phyloP scores from a whole-genome alignment of 805 yeast species.

The Yarrowia osloensis region DNA sequence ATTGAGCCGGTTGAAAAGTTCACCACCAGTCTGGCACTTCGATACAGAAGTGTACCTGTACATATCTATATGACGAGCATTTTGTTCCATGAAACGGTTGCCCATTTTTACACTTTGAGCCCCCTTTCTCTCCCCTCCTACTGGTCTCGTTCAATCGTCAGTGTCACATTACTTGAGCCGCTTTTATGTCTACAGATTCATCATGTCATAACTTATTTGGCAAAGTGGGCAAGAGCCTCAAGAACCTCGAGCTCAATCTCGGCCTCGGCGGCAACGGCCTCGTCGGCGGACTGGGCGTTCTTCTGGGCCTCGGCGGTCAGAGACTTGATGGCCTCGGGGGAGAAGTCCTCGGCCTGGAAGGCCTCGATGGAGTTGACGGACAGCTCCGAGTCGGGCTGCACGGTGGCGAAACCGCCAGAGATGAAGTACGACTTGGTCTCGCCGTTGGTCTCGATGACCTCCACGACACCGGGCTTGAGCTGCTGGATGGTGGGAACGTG shows the following conservation, averaged over 20 bases:
- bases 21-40: no score
- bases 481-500: constrained; percentile 98
- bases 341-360: constrained; percentile 84
- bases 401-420: constrained; percentile 95
- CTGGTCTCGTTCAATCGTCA: not conserved
- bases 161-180: not conserved
- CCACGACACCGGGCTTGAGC: constrained; percentile 92
- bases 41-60: no score
- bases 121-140: no score
- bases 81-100: no score
- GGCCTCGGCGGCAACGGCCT: constrained; percentile 89
- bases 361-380: constrained; percentile 95
- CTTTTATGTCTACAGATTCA: constrained; percentile 8
- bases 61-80: no score
- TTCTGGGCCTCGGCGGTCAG: constrained; percentile 92
- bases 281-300: constrained; percentile 79
- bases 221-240: constrained; percentile 86
- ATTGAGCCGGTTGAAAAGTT: no score
- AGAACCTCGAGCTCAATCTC: constrained; percentile 93
- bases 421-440: constrained; percentile 79
- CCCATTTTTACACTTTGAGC: no score
- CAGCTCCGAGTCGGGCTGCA: constrained; percentile 89
- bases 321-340: constrained; percentile 71
- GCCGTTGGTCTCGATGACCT: constrained; percentile 78
- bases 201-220: constrained; percentile 51